These are phyloP conservation scores for Solanum chilense DNA, from an alignment of 257 asterid genomes.

Conservation along the genomic window DNA sequence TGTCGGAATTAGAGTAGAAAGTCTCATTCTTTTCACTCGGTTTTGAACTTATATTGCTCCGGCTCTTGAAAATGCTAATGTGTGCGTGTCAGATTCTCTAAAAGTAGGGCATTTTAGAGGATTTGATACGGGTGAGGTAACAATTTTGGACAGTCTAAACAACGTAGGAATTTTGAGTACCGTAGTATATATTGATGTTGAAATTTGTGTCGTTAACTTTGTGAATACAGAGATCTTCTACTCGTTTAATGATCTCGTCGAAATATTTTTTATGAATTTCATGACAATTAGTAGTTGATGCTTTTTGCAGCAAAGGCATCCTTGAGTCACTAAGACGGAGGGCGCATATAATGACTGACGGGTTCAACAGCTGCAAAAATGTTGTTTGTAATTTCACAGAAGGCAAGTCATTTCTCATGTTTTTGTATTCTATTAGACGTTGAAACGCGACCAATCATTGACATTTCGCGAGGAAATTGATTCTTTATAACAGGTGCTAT, in stretches of 20 bases:
- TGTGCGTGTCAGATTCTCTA: not conserved
- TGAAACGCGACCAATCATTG: not conserved
- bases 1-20: not conserved
- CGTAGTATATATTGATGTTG: not conserved
- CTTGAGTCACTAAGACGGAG: slow-evolving; percentile 85
- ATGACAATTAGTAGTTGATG: not conserved
- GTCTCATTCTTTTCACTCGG: not conserved
- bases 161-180: not conserved
- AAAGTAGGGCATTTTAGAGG: not conserved
- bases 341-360: slow-evolving; percentile 89
- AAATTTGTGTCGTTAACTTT: not conserved
- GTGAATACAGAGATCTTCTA: not conserved
- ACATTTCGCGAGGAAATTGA: not conserved
- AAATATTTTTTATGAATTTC: not conserved
- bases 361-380: slow-evolving; percentile 94
- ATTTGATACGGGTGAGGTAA: not conserved
- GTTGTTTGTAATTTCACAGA: slow-evolving; percentile 94
- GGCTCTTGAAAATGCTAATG: not conserved
- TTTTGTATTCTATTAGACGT: not conserved
- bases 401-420: slow-evolving; percentile 26
- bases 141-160: not conserved
- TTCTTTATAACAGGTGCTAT: slow-evolving; percentile 63
- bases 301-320: slow-evolving; percentile 68
- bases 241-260: not conserved
- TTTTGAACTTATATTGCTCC: not conserved